phyloP scores from a whole-genome alignment of 257 asterid species.

The Perilla frutescens region DNA sequence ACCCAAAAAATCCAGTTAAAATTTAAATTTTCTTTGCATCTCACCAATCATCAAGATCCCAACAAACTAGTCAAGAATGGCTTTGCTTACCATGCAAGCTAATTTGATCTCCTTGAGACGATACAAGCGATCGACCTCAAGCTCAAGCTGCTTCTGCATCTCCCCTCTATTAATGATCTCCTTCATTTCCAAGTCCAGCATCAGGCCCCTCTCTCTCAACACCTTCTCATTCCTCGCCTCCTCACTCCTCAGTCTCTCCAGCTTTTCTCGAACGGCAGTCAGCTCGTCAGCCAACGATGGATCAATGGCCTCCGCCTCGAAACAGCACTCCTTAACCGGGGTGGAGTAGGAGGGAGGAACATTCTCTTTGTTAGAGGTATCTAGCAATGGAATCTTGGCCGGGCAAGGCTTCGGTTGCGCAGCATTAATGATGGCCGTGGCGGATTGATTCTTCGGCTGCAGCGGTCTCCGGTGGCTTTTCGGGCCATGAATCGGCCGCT shows the following conservation, averaged over 20 bases:
- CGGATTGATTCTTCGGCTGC: conserved; percentile 50
- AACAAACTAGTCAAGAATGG: neutral
- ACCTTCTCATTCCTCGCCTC: conserved; percentile 58
- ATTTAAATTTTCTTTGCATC: neutral
- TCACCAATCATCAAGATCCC: too few species aligned
- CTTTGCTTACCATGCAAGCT: conserved; percentile 57
- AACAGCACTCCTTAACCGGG: conserved; percentile 25
- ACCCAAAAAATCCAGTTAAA: neutral
- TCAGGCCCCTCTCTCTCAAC: conserved; percentile 49
- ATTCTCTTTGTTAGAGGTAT: conserved; percentile 68
- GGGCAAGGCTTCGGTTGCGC: conserved; percentile 26
- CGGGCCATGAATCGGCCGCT: conserved; percentile 7
- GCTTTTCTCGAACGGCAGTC: conserved; percentile 62
- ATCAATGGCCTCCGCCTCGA: conserved; percentile 42
- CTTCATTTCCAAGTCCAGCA: conserved; percentile 66
- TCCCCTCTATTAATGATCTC: conserved; percentile 65
- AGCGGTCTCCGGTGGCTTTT: conserved; percentile 54
- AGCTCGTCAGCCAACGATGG: conserved; percentile 81
- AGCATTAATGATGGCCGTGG: neutral
- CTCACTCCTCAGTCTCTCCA: conserved; percentile 63
- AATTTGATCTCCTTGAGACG: conserved; percentile 76
- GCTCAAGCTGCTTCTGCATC: conserved; percentile 75
- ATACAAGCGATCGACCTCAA: conserved; percentile 85
- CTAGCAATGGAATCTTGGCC: conserved; percentile 20
- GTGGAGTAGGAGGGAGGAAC: conserved; percentile 41